Conservation (phyloP, 176 grass and related monocot species). For the Aegilops sharonensis region DNA sequence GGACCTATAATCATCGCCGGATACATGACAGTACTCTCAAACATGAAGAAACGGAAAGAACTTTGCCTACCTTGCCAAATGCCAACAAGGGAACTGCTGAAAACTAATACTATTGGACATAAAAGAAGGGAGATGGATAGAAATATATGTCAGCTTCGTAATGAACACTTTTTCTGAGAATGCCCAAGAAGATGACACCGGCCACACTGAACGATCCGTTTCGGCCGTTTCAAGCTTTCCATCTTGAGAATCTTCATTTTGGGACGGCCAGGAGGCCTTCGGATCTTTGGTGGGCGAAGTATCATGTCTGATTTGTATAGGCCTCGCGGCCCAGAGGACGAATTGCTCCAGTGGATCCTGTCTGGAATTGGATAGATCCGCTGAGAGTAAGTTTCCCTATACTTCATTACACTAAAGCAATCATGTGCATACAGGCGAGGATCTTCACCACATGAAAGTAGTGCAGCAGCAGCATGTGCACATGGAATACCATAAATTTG, state of each 20-base stretch:
- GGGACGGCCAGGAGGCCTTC: slow-evolving; percentile 87
- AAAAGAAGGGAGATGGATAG: background rate
- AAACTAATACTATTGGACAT: slow-evolving; percentile 11
- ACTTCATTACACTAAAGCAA: slow-evolving; percentile 82
- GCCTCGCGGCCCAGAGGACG: slow-evolving; percentile 34
- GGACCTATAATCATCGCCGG: background rate
- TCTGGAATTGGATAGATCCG: slow-evolving; percentile 71
- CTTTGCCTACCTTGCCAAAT: slow-evolving; percentile 7
- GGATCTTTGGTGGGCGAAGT: slow-evolving; percentile 69
- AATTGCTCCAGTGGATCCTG: slow-evolving; percentile 61
- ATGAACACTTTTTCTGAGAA: slow-evolving; percentile 93
- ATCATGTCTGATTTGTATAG: slow-evolving; percentile 55
- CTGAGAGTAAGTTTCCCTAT: slow-evolving; percentile 74
- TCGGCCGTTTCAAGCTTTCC: slow-evolving; percentile 90
- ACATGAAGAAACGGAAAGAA: background rate
- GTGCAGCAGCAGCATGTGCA: slow-evolving; percentile 86
- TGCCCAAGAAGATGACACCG: slow-evolving; percentile 91
- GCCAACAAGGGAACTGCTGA: background rate
- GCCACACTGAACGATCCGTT: slow-evolving; percentile 85
- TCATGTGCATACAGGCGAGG: slow-evolving; percentile 72
- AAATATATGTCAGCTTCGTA: slow-evolving; percentile 44
- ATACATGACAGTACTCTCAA: background rate
- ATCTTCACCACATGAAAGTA: slow-evolving; percentile 89
- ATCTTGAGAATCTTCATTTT: slow-evolving; percentile 98
- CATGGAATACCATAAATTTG: slow-evolving; percentile 94